A percentile compares a stretch with the other conserved stretches of the same genome.
Conservation (phyloP, 179 eudicot species). For the Beta corolliflora region DNA sequence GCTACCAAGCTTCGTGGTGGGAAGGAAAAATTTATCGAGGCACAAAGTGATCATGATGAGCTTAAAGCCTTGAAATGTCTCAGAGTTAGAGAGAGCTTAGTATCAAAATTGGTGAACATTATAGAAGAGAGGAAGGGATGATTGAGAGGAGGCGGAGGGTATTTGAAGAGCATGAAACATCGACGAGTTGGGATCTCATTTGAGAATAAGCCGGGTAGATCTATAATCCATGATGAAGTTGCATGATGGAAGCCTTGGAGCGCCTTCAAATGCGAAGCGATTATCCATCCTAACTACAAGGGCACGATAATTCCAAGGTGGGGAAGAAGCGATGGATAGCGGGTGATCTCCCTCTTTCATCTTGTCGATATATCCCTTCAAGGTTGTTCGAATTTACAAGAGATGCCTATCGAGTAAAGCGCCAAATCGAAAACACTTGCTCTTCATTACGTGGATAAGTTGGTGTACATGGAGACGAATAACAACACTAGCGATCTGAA, state of each 20-base stretch:
- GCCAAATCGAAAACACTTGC: background rate
- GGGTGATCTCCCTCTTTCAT: background rate
- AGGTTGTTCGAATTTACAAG: background rate
- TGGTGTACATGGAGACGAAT: conserved; percentile 1
- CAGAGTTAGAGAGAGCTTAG: background rate
- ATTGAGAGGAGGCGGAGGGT: background rate
- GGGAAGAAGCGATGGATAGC: background rate
- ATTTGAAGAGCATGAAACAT: background rate
- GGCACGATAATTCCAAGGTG: conserved; percentile 10
- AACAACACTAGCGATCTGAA: background rate
- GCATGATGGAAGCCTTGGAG: background rate
- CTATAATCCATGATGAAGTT: background rate
- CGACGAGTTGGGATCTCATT: background rate
- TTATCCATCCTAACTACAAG: background rate
- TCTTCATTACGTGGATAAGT: background rate
- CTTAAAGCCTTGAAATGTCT: background rate
- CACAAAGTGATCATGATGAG: background rate
- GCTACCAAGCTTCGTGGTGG: background rate
- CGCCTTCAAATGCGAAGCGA: background rate
- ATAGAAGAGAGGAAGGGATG: background rate
- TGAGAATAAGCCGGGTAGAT: background rate
- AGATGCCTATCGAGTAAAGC: background rate
- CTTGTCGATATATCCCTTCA: background rate
- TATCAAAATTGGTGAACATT: background rate
- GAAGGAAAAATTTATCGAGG: background rate